A percentile compares a stretch with the other conserved stretches of the same genome.
Conservation (phyloP, 2,329 filamentous ascomycete species). For the Rutstroemia sp. region DNA sequence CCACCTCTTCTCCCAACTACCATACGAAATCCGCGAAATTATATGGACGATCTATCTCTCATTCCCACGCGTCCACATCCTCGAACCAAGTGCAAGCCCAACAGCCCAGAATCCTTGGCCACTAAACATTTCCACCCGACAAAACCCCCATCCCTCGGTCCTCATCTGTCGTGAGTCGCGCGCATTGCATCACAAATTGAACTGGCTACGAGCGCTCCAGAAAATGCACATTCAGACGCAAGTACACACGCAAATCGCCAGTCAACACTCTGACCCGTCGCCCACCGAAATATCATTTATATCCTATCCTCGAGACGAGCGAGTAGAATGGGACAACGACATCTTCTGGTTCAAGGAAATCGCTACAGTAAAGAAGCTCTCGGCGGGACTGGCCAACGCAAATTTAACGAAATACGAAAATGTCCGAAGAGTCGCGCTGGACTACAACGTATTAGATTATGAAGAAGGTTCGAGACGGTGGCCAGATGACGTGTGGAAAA, state of each 20-base stretch:
- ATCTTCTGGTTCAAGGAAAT: conserved; percentile 5
- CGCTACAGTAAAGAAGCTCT: not conserved
- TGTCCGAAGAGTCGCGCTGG: conserved; percentile 1
- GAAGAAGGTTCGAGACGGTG: not conserved
- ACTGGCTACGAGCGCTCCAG: not conserved
- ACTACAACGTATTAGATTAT: conserved; percentile 3
- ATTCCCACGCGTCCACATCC: not conserved
- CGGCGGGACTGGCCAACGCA: not conserved
- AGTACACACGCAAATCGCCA: too few relatives aligned
- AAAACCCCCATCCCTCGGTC: not conserved
- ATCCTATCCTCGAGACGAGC: not conserved
- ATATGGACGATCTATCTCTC: not conserved
- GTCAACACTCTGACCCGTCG: not conserved
- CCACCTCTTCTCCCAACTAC: not conserved
- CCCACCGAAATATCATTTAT: not conserved
- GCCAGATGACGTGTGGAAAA: not conserved
- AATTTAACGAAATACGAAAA: not conserved
- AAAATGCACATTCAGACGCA: not conserved
- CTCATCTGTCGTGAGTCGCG: not conserved
- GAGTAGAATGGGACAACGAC: not conserved
- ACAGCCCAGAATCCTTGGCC: not conserved
- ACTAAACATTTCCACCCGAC: not conserved
- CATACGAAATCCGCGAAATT: not conserved
- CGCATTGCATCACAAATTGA: not conserved
- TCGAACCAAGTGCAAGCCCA: not conserved